Percentiles rank a stretch among this genome's conserved stretches.
Evolutionary conservation across 2,329 filamentous ascomycete species (phyloP).

Genomic region (Stylonectria norvegica): DNA sequence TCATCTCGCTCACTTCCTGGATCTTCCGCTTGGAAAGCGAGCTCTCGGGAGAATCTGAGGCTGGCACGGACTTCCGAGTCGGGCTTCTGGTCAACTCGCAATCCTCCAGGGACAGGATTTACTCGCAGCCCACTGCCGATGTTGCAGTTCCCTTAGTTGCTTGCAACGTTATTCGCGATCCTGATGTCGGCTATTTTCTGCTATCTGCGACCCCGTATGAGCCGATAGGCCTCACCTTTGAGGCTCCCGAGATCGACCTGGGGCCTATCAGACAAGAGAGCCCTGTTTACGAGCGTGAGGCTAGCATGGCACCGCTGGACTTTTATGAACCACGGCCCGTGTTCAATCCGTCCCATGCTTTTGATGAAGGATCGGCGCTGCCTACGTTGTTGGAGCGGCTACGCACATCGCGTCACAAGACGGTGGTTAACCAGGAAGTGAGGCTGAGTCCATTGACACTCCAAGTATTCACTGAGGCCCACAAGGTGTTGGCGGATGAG

Average conservation of each 20-base stretch:
- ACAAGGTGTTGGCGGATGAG: slow-evolving; percentile 67
- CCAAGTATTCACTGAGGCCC: slow-evolving; percentile 67
- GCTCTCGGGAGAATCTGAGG: slow-evolving; percentile 52
- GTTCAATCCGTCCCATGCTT: slow-evolving; percentile 60
- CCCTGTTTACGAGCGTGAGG: slow-evolving; percentile 40
- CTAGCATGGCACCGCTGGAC: slow-evolving; percentile 44
- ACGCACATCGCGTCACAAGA: slow-evolving; percentile 58
- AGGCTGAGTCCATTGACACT: slow-evolving; percentile 68
- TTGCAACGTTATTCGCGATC: slow-evolving; percentile 52
- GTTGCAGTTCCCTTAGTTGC: slow-evolving; percentile 50
- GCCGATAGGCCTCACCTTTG: slow-evolving; percentile 57
- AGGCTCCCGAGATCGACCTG: slow-evolving; percentile 53
- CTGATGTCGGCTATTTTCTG: slow-evolving; percentile 62
- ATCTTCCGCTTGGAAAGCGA: slow-evolving; percentile 62
- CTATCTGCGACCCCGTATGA: slow-evolving; percentile 58
- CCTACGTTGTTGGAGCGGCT: slow-evolving; percentile 54
- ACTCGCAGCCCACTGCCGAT: slow-evolving; percentile 49
- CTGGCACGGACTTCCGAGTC: slow-evolving; percentile 60
- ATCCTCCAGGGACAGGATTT: slow-evolving; percentile 56
- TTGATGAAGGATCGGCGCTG: slow-evolving; percentile 56
- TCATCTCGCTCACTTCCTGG: slow-evolving; percentile 59
- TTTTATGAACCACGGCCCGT: slow-evolving; percentile 63
- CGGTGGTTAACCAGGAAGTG: slow-evolving; percentile 63
- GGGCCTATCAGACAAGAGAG: slow-evolving; percentile 42
- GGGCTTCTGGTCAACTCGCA: slow-evolving; percentile 58